Base-by-base conservation (phyloP, 2,329 filamentous ascomycete species). In the Monilinia laxa region DNA sequence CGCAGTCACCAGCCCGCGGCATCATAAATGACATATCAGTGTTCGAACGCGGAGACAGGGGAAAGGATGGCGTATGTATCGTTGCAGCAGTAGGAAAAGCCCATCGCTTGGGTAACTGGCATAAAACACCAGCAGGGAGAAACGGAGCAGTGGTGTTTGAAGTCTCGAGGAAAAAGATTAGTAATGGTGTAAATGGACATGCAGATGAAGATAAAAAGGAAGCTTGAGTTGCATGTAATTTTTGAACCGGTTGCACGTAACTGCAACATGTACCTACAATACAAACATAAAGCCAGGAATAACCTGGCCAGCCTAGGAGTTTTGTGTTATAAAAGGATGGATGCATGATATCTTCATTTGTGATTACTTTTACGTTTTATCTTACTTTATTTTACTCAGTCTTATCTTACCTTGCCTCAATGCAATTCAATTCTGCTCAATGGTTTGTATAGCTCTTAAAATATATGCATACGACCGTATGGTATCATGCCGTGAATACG, bases 111-210 rank as follows among this genome's bases (percentile, higher is more conserved):
- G 95, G 93, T 4, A 84, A 91, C 70, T 98, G 93, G 93, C 84
- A 84, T 67, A 77, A 83, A 6, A 79, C 81, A 31, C 77, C 78
- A 56, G 81, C 81, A 10, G 92, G 87, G 4, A 89, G 88, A 71
- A 97, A 97, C 75, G 91, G 92, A 9, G 91, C 90, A n/a, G 85
- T 95, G 31, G 84, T 97, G 12, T 96, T 97, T 75, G 93, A 97
- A 76, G 86, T 97, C 45, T 85, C 90, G 18, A 81, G 79, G 74
- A 72, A 73, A 20, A 52, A 68, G 53, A 42, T 55, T 52, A 70
- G 67, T 59, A 74, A 72, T 68, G 71, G 68, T 52, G 69, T 59
- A 63, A 53, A 52, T 62, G 64, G 64, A 3, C 28, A 52, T 62
- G 60, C 35, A 23, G 68, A 63, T 11, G 63, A 66, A 45, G 65